These are phyloP conservation scores for Allodekkera sacchari DNA, from an alignment of 805 yeast species.

Conservation along the genomic window DNA sequence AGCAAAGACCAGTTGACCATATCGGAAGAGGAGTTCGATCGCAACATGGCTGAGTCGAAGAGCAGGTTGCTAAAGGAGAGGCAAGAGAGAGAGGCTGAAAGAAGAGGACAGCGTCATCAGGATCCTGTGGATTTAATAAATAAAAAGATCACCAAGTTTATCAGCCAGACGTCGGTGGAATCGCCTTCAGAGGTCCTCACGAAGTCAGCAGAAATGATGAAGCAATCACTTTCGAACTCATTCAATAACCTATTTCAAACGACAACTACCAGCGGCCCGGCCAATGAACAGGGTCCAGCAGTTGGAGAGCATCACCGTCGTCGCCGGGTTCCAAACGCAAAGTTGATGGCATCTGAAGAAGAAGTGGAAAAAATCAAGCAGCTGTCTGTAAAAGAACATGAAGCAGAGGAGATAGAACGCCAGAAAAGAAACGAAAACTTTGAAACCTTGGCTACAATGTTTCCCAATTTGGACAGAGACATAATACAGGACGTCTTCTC, in stretches of 20 bases:
- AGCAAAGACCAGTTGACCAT: slow-evolving; percentile 53
- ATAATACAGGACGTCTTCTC: slow-evolving; percentile 62
- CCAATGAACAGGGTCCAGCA: not conserved
- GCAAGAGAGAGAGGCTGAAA: slow-evolving; percentile 12
- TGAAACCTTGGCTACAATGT: slow-evolving; percentile 53
- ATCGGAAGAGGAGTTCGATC: slow-evolving; percentile 48
- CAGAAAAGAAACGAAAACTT: slow-evolving; percentile 39
- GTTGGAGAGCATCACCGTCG: slow-evolving; percentile 5
- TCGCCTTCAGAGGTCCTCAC: slow-evolving; percentile 28
- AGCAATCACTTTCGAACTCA: slow-evolving; percentile 25
- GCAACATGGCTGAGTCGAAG: slow-evolving; percentile 36
- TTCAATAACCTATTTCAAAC: slow-evolving; percentile 16
- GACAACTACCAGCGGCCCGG: slow-evolving; percentile 4
- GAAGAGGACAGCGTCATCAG: slow-evolving; percentile 4
- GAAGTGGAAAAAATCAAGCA: slow-evolving; percentile 19
- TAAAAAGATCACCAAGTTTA: slow-evolving; percentile 16
- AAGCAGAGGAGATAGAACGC: slow-evolving; percentile 25
- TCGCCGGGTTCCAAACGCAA: slow-evolving; percentile 9
- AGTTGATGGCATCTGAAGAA: slow-evolving; percentile 8
- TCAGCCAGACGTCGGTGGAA: slow-evolving; percentile 15
- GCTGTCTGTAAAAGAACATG: slow-evolving; percentile 24
- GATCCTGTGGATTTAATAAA: slow-evolving; percentile 19
- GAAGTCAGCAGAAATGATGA: slow-evolving; percentile 28
- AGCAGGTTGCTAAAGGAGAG: slow-evolving; percentile 27
- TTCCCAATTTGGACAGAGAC: slow-evolving; percentile 64